Evolutionary conservation across 108 stramenopile species (phyloP).

Genomic region (Nitzschia palea): DNA sequence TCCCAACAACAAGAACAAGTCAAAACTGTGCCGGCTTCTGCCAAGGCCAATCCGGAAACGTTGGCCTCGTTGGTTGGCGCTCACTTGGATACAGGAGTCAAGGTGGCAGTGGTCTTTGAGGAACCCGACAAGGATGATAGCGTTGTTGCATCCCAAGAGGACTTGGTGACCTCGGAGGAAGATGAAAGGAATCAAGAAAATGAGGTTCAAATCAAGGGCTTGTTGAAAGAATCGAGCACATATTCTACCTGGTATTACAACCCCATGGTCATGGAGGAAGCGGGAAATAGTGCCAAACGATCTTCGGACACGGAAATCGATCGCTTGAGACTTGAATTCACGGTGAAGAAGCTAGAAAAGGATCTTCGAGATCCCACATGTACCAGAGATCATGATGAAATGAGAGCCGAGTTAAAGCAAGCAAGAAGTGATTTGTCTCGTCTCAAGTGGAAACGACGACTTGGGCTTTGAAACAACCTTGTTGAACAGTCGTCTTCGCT

Average conservation of each 20-base stretch:
- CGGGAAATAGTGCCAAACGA: not conserved
- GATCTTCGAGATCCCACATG: conserved; percentile 57
- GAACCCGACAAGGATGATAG: not conserved
- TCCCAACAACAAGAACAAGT: conserved; percentile 4
- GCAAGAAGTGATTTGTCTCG: conserved; percentile 53
- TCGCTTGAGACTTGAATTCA: conserved; percentile 39
- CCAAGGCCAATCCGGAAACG: conserved; percentile 11
- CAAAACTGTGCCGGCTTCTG: conserved; percentile 22
- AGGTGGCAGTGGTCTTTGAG: conserved; percentile 25
- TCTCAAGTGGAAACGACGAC: conserved; percentile 46
- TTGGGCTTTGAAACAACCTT: too few relatives aligned
- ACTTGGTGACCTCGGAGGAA: not conserved
- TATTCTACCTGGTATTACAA: conserved; percentile 28
- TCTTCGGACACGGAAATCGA: conserved; percentile 21
- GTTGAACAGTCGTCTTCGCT: too few relatives aligned
- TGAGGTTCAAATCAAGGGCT: not conserved
- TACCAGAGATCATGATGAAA: conserved; percentile 63
- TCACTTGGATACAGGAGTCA: not conserved
- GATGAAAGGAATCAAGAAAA: not conserved
- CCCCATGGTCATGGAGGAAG: not conserved
- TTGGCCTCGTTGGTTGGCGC: conserved; percentile 7
- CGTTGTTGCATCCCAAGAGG: not conserved
- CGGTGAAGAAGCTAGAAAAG: conserved; percentile 47
- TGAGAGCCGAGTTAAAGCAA: conserved; percentile 51
- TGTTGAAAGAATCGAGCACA: conserved; percentile 4